Evolutionary conservation across 305 asterid genomes (phyloP), one percentile per base, ranked within the genome.

Genomic region (Striga hermonthica): DNA sequence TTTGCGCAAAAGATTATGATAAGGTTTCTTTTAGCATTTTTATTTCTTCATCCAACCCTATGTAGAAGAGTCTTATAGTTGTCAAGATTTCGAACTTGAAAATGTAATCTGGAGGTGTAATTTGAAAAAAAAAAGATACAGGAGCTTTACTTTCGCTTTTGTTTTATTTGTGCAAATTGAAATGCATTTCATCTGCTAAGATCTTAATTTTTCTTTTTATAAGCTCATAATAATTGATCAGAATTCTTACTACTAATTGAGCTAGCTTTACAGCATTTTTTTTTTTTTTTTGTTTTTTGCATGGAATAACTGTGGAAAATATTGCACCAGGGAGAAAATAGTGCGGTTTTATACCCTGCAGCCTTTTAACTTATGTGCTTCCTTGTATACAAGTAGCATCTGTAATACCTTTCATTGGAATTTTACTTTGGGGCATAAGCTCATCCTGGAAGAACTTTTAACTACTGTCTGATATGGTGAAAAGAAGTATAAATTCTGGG

Each of bases 1-100:
- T 31, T 34, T 5, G 38, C 28, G 55, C 12, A 64, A 70, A 78
- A 49, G 4, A 47, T 28, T 34, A 28, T 22, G 16, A 36, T 59
- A 9, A 48, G 15, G 38, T 59, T 60, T 63, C 55, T 5, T 28
- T 62, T 56, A 9, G 37, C 28, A 6, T 22, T 35, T 60, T 12
- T 7, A 47, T 28, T 9, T 22, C 45, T 28, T 45, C 44, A 14
- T 47, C 6, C 58, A 31, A 6, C 35, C n/a, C 8, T 28, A 11
- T 45, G 3, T 44, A 28, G n/a, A 11, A 31, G 49, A 9, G 49
- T 64, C 15, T 12, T 15, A 35, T 36, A 35, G 35, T 50, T 50
- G 28, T 35, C 67, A 45, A 47, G 22, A 48, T 9, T 14, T 47
- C 14, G 44, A 63, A 35, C 36, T n/a, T 34, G 34, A 6, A 52